Conservation (phyloP, 202 grass and related monocot species). For the Sporobolus alterniflorus region DNA sequence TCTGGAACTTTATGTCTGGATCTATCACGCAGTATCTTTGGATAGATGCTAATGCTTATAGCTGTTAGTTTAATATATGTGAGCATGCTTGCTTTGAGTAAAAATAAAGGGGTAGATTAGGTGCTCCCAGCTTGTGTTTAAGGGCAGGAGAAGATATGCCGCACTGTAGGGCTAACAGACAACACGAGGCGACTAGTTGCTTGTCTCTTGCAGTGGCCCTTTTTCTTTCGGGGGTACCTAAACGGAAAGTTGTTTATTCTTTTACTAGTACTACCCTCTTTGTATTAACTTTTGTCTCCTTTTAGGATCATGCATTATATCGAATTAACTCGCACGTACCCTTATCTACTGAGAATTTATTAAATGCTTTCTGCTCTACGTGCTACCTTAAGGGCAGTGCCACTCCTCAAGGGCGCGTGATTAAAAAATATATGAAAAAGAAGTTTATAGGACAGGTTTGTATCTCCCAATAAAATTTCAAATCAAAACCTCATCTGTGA, state of each 20-base stretch:
- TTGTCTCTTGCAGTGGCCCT: slow-evolving; percentile 20
- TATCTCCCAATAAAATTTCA: too few species aligned
- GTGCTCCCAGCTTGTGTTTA: slow-evolving; percentile 23
- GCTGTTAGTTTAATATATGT: not conserved
- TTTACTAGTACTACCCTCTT: too few species aligned
- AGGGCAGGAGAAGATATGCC: slow-evolving; percentile 14
- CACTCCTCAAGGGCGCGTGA: too few species aligned
- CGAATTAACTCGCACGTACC: too few species aligned
- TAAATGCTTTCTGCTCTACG: too few species aligned
- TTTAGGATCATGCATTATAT: too few species aligned
- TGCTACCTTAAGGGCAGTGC: too few species aligned
- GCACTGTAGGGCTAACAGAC: slow-evolving; percentile 51
- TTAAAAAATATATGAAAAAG: too few species aligned
- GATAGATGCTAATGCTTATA: slow-evolving; percentile 20
- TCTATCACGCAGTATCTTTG: slow-evolving; percentile 14
- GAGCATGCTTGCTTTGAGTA: not conserved
- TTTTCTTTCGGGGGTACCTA: slow-evolving; percentile 10
- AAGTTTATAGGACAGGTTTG: too few species aligned
- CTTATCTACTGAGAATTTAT: too few species aligned
- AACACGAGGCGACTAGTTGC: slow-evolving; percentile 30
- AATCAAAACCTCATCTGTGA: too few species aligned
- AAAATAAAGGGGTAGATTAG: slow-evolving; percentile 16
- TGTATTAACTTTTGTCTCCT: too few species aligned
- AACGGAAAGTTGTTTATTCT: not conserved
- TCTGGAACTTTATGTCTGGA: not conserved